phyloP scores from a whole-genome alignment of 257 asterid genomes.

The Lycium ferocissimum region DNA sequence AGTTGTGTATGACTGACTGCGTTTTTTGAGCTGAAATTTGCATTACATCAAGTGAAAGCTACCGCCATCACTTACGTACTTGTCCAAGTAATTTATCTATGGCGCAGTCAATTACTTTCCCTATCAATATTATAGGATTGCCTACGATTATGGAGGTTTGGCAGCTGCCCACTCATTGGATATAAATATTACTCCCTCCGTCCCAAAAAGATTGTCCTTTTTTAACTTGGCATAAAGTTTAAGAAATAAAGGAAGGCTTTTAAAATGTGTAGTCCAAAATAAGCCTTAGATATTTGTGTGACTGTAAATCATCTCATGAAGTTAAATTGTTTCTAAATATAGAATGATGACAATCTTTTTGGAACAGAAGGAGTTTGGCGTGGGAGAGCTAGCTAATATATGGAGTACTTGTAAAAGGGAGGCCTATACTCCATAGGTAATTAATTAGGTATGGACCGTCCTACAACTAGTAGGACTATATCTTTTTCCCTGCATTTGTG shows the following conservation, averaged over 20 bases:
- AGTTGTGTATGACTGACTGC: not conserved
- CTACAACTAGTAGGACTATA: not conserved
- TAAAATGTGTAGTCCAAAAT: no score
- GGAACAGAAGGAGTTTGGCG: not conserved
- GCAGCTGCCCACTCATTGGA: not conserved
- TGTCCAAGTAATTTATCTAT: not conserved
- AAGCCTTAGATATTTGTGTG: no score
- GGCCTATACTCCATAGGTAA: not conserved
- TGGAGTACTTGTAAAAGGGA: not conserved
- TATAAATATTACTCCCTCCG: not conserved
- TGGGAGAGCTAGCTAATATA: not conserved
- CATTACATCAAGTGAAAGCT: not conserved
- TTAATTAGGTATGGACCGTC: not conserved
- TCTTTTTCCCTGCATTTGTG: not conserved
- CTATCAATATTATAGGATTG: not conserved
- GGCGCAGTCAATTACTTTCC: not conserved
- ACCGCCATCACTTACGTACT: not conserved
- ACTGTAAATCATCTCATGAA: no score
- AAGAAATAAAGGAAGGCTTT: no score
- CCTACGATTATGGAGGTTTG: not conserved
- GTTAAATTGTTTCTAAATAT: no score
- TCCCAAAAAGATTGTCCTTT: no score
- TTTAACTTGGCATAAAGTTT: no score
- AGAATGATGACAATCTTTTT: no score
- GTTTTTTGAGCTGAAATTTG: not conserved